phyloP scores from a whole-genome alignment of 495 filamentous ascomycete species.

The Penicillium daleae region DNA sequence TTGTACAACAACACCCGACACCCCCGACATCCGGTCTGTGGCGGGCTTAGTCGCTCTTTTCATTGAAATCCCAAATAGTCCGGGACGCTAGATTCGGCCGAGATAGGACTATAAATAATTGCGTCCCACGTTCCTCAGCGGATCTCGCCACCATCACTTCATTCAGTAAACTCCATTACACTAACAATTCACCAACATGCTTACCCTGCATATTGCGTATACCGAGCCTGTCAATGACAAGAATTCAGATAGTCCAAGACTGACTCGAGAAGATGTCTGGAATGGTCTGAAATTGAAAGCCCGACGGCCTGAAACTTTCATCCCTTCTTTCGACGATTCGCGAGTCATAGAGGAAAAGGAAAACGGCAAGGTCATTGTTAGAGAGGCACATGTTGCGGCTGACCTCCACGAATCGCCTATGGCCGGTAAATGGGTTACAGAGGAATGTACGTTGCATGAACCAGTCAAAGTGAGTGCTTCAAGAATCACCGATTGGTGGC shows the following conservation, averaged over 20 bases:
- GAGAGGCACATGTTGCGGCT: conserved; percentile 1
- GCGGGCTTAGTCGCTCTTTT: not conserved
- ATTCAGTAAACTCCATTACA: not conserved
- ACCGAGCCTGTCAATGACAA: not conserved
- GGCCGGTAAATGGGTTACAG: not conserved
- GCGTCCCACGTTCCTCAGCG: no score
- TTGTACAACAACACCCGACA: not conserved
- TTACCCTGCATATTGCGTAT: not conserved
- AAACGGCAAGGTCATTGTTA: not conserved
- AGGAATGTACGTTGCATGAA: not conserved
- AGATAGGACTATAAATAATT: no score
- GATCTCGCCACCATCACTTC: not conserved
- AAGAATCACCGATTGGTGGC: not conserved
- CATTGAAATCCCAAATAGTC: not conserved
- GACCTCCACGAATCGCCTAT: not conserved
- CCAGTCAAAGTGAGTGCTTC: not conserved
- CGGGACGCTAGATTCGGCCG: no score
- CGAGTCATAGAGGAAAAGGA: not conserved
- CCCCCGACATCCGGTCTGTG: not conserved
- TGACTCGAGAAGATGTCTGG: not conserved
- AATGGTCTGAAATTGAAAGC: not conserved
- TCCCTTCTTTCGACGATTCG: not conserved
- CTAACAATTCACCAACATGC: not conserved
- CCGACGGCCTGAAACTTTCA: not conserved
- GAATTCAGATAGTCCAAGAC: not conserved